These are phyloP conservation scores for Dipteronia dyeriana DNA, from an alignment of 345 rosid genomes.

Conservation along the genomic window DNA sequence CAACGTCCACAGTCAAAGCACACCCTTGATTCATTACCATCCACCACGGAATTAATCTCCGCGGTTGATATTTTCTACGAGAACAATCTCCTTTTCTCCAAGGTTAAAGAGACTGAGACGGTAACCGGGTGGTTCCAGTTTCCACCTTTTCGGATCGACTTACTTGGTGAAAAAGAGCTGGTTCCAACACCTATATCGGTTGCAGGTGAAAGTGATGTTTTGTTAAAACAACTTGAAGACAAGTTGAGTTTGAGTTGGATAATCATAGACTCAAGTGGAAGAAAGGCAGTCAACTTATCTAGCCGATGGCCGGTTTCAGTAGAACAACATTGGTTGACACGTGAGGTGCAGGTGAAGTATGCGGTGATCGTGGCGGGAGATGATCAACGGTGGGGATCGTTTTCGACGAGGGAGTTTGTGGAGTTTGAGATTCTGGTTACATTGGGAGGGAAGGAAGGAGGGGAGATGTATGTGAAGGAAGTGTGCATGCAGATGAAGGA, in stretches of 20 bases:
- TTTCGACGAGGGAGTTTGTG: slow-evolving; percentile 30
- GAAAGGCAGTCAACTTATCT: slow-evolving; percentile 61
- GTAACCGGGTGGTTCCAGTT: slow-evolving; percentile 50
- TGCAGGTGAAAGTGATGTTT: slow-evolving; percentile 23
- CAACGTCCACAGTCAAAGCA: slow-evolving; percentile 11
- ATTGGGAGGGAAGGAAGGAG: slow-evolving; percentile 52
- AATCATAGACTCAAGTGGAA: slow-evolving; percentile 52
- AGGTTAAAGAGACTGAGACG: slow-evolving; percentile 45
- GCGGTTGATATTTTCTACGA: slow-evolving; percentile 71
- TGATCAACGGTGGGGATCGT: slow-evolving; percentile 15
- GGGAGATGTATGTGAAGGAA: slow-evolving; percentile 64
- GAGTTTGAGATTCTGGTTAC: slow-evolving; percentile 44
- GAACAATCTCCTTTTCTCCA: slow-evolving; percentile 43
- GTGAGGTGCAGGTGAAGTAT: slow-evolving; percentile 54
- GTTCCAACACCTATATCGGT: slow-evolving; percentile 31
- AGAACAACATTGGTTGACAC: slow-evolving; percentile 67
- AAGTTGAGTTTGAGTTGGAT: slow-evolving; percentile 65
- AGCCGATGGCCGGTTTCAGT: slow-evolving; percentile 58
- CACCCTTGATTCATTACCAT: slow-evolving; percentile 7
- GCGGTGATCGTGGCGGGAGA: slow-evolving; percentile 36
- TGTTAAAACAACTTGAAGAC: slow-evolving; percentile 51
- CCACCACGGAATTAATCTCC: slow-evolving; percentile 45
- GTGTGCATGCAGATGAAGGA: slow-evolving; percentile 67
- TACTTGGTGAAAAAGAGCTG: slow-evolving; percentile 53
- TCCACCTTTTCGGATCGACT: slow-evolving; percentile 66